Conservation (phyloP, 2,329 filamentous ascomycete species). For the Scedosporium apiospermum region DNA sequence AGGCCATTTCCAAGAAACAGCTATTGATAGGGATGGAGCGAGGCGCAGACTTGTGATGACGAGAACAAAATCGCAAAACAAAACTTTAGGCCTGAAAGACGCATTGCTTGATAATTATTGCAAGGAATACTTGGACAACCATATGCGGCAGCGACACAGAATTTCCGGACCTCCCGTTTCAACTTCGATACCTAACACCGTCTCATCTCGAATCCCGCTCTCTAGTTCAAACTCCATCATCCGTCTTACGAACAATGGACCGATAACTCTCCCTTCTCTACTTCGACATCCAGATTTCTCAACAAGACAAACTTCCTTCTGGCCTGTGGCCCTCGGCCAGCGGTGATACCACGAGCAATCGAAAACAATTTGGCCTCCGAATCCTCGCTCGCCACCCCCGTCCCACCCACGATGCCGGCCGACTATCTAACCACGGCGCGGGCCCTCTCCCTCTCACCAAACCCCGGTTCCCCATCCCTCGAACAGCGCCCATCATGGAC, state of each 20-base stretch:
- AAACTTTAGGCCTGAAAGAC: too few species aligned
- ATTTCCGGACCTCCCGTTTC: neutral
- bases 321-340: neutral
- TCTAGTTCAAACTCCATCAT: neutral
- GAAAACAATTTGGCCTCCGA: neutral
- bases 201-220: neutral
- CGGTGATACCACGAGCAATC: too few species aligned
- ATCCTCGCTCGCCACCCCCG: neutral
- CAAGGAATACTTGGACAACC: too few species aligned
- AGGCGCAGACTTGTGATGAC: too few species aligned
- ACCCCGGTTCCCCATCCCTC: slow-evolving; percentile 17
- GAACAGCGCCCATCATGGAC: slow-evolving; percentile 15
- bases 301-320: neutral
- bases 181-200: neutral
- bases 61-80: too few species aligned
- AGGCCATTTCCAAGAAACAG: too few species aligned
- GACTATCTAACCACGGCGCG: slow-evolving; percentile 41
- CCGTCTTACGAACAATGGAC: neutral
- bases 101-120: too few species aligned
- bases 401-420: slow-evolving; percentile 32
- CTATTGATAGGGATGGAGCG: too few species aligned
- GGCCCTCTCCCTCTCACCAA: slow-evolving; percentile 34
- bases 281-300: neutral
- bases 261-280: neutral
- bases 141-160: neutral